Percentiles rank a stretch among this genome's conserved stretches.
phyloP scores from a whole-genome alignment of 1,284 basidiomycete species.

The Pseudozyma flocculosa region DNA sequence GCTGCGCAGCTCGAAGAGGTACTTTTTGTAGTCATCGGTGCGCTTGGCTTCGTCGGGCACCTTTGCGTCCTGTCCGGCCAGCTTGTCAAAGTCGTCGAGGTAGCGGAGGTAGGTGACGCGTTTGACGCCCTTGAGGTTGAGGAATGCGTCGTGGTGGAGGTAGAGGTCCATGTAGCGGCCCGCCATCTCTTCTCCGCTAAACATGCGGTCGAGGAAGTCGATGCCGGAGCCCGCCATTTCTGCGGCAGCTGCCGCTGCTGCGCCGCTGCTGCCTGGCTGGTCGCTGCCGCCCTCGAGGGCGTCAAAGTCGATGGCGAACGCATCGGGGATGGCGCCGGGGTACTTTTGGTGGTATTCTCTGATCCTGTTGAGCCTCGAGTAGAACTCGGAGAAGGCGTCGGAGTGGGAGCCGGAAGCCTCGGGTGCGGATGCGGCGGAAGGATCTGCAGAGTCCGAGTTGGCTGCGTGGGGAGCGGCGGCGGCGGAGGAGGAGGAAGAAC shows the following conservation, averaged over 20 bases:
- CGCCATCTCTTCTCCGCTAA: conserved; percentile 81
- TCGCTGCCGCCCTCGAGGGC: conserved; percentile 42
- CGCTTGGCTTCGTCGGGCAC: conserved; percentile 44
- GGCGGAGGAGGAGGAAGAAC: conserved; percentile 47
- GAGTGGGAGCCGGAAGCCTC: conserved; percentile 3
- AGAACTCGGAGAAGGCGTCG: conserved; percentile 65
- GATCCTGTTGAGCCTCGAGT: conserved; percentile 85
- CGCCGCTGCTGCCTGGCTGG: conserved; percentile 12
- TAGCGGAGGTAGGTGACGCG: conserved; percentile 91
- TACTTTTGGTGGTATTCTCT: conserved; percentile 95
- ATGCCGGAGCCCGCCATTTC: conserved; percentile 15
- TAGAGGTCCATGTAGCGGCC: conserved; percentile 94
- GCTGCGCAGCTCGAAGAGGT: conserved; percentile 65
- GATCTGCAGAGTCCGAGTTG: conserved; percentile 41
- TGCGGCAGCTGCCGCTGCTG: conserved; percentile 12
- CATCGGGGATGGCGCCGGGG: conserved; percentile 68
- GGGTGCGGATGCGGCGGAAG: conserved; percentile 29
- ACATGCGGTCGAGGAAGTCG: conserved; percentile 51
- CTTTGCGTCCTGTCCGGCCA: conserved; percentile 57
- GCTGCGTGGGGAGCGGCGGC: not conserved
- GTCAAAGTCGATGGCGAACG: conserved; percentile 48
- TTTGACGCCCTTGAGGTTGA: conserved; percentile 71
- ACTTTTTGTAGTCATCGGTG: conserved; percentile 43
- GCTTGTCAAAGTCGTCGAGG: conserved; percentile 66
- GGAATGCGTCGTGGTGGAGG: conserved; percentile 80